Percentiles rank a stretch among this genome's conserved stretches.
These are phyloP conservation scores for Candida quercuum DNA, from an alignment of 805 yeast genomes.

Conservation along the genomic window DNA sequence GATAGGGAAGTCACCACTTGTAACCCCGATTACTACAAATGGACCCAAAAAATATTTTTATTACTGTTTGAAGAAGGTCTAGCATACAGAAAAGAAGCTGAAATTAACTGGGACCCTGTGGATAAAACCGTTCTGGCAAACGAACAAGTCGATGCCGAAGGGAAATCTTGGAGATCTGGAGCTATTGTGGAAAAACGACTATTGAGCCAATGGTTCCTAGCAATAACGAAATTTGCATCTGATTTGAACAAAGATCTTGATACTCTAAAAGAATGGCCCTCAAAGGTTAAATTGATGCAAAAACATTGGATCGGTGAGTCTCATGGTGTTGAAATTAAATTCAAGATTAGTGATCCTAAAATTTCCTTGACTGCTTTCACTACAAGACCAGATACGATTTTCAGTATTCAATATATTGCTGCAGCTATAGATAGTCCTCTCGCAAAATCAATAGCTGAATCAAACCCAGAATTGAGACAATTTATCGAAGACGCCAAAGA, in stretches of 20 bases:
- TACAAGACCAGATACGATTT: constrained; percentile 85
- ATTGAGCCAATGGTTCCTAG: constrained; percentile 90
- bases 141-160: constrained; percentile 91
- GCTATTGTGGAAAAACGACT: constrained; percentile 82
- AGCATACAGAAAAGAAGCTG: constrained; percentile 83
- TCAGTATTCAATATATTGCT: constrained; percentile 79
- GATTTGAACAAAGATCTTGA: constrained; percentile 62
- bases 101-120: constrained; percentile 96
- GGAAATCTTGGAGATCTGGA: constrained; percentile 95
- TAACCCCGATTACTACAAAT: constrained; percentile 79
- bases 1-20: constrained; percentile 85
- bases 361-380: constrained; percentile 57
- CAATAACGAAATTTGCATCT: constrained; percentile 77
- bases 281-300: constrained; percentile 86
- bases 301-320: constrained; percentile 91
- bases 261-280: constrained; percentile 73
- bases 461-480: constrained; percentile 34
- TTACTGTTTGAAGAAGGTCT: constrained; percentile 67
- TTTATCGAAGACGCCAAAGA: constrained; percentile 39
- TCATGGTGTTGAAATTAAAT: constrained; percentile 65
- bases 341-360: constrained; percentile 29
- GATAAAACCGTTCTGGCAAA: constrained; percentile 93
- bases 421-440: constrained; percentile 68
- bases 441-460: constrained; percentile 32
- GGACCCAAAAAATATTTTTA: constrained; percentile 86